Evolutionary conservation across 2,329 filamentous ascomycete genomes (phyloP).

Genomic region (Fusarium illudens): DNA sequence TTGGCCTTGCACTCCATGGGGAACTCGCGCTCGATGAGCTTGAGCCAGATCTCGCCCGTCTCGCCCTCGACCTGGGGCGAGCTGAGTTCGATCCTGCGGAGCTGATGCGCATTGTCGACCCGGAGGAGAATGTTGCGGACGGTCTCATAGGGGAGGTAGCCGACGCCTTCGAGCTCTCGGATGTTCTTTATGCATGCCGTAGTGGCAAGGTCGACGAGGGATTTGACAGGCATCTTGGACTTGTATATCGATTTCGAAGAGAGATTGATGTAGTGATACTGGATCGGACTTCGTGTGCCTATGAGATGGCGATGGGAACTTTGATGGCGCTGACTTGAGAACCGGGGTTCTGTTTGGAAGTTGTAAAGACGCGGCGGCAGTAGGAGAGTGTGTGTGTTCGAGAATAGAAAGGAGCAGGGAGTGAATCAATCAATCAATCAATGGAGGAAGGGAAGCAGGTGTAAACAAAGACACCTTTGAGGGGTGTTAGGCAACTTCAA

Average conservation of each 20-base stretch:
- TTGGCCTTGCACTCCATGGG: constrained; percentile 68
- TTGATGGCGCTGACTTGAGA: background rate
- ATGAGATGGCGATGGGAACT: background rate
- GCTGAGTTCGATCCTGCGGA: constrained; percentile 76
- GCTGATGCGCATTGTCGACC: constrained; percentile 76
- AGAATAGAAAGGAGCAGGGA: background rate
- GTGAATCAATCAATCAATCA: too few species aligned
- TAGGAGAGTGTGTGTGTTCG: background rate
- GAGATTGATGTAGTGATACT: background rate
- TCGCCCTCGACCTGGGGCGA: constrained; percentile 79
- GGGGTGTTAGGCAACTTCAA: background rate
- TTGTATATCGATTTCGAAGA: background rate
- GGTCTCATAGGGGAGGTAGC: constrained; percentile 70
- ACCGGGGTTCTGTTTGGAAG: background rate
- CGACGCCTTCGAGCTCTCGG: constrained; percentile 71
- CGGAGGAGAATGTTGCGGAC: constrained; percentile 74
- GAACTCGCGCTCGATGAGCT: constrained; percentile 82
- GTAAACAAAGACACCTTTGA: background rate
- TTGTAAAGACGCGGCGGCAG: background rate
- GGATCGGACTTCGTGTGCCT: background rate
- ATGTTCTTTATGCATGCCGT: constrained; percentile 63
- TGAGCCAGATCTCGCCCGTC: constrained; percentile 77
- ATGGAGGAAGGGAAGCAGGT: background rate
- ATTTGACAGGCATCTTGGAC: constrained; percentile 53
- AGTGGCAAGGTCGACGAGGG: constrained; percentile 61